Base-by-base conservation (phyloP, 2,329 filamentous ascomycete genomes). In the Monosporascus sp. region DNA sequence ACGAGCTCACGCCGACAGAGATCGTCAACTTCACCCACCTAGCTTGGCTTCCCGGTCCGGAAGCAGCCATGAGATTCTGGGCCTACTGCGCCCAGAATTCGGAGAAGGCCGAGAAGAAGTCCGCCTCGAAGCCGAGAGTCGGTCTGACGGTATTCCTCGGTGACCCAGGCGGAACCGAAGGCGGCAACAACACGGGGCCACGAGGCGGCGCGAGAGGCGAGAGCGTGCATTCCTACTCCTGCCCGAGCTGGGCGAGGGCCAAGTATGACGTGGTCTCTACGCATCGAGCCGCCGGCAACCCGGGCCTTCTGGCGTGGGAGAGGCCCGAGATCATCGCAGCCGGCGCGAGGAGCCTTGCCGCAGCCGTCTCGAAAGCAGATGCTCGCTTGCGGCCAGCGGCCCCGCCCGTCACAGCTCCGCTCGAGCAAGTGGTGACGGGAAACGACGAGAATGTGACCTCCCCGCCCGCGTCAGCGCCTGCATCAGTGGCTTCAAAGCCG, bases 11-110 rank as follows among this genome's bases (percentile, higher is more conserved):
- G 2, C 69, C 72, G 3, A 70, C 73, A 15, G 81, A 86, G 51
- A 72, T 88, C 24, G 73, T 88, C 53, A 82, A 81, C 18, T 72
- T 85, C 60, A 78, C 82, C 1, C 78, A 82, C 63, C 68, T 87
- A 27, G 79, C 83, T 22, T 88, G 85, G 85, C 67, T 88, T 1
- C 84, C 85, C 0, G 85, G 84, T 0, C 83, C 83, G 0, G 84
- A 88, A 61, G 77, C 77, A 2, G 77, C 76, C 3, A 67, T 86
- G 59, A 71, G 83, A 25, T 85, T 78, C 52, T 82, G 77, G 79
- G 72, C 78, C 6, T 65, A 74, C 37, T 76, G 74, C 39, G 66
- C 68, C 17, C 65, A 67, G n/a, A 66, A 73, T 38, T 56, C 61
- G 7, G 69, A 72, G 44, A 62, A 62, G 1, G 50, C 51, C 4